phyloP scores from a whole-genome alignment of 2,329 filamentous ascomycete species.

The Lecanicillium sp. region DNA sequence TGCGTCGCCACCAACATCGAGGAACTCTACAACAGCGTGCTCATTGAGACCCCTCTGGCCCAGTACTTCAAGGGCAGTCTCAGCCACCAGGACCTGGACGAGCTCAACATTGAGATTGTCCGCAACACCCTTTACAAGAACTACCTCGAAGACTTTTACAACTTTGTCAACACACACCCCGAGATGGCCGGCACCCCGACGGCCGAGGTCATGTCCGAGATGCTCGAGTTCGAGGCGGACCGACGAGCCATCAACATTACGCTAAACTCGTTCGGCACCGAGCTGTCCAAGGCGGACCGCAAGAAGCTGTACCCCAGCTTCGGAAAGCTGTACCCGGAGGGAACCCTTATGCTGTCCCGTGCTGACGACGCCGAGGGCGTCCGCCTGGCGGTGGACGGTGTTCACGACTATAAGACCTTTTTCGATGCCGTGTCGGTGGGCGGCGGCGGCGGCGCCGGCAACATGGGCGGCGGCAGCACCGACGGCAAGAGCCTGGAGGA shows the following conservation, averaged over 20 bases:
- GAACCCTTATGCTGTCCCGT: conserved; percentile 86
- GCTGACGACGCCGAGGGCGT: conserved; percentile 95
- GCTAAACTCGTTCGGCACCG: conserved; percentile 95
- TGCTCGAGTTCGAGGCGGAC: conserved; percentile 94
- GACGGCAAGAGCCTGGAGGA: conserved; percentile 92
- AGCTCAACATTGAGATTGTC: conserved; percentile 98
- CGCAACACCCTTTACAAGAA: conserved; percentile 99
- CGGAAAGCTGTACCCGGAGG: conserved; percentile 87
- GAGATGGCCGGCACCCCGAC: conserved; percentile 87
- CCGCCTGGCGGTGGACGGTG: conserved; percentile 84
- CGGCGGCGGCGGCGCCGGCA: conserved; percentile 66
- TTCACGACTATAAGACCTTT: conserved; percentile 90
- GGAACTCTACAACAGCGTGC: conserved; percentile 94
- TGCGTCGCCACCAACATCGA: conserved; percentile 98
- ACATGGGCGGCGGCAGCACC: conserved; percentile 72
- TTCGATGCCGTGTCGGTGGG: conserved; percentile 85
- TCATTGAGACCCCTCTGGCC: conserved; percentile 93
- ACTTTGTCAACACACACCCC: conserved; percentile 84
- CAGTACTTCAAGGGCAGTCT: conserved; percentile 97
- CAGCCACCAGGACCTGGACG: conserved; percentile 93
- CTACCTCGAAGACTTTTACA: conserved; percentile 95
- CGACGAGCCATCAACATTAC: conserved; percentile 98
- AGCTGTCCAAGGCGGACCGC: conserved; percentile 85
- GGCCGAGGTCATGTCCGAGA: conserved; percentile 89
- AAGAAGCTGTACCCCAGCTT: conserved; percentile 95